These are phyloP conservation scores for Collybiopsis luxurians DNA, from an alignment of 768 basidiomycete genomes.

Conservation along the genomic window DNA sequence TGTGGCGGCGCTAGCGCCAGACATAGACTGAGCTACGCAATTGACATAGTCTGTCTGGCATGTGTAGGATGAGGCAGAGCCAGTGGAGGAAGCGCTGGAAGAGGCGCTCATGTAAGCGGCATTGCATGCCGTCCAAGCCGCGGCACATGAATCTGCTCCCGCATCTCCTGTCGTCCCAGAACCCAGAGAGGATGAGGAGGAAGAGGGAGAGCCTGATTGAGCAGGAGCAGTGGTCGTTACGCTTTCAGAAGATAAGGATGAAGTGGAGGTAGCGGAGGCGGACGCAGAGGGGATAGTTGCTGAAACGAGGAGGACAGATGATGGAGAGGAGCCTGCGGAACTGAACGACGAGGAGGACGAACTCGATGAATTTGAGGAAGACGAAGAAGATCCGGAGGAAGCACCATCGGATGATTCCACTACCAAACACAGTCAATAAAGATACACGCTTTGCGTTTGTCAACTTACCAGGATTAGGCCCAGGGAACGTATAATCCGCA, in stretches of 20 bases:
- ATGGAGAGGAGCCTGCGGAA: not conserved
- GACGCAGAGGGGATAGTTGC: not conserved
- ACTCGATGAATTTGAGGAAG: not conserved
- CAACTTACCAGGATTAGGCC: not conserved
- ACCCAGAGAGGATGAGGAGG: not conserved
- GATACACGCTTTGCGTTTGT: too few relatives aligned
- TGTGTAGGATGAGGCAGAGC: not conserved
- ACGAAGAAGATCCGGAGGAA: not conserved
- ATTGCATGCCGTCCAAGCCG: not conserved
- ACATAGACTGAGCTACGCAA: not conserved
- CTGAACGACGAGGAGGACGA: not conserved
- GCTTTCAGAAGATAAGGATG: not conserved
- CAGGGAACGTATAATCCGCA: conserved; percentile 5
- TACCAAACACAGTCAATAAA: too few relatives aligned
- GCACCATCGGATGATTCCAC: not conserved
- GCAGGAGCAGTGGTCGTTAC: not conserved
- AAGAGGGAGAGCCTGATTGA: not conserved
- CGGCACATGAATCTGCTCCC: not conserved
- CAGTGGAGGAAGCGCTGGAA: not conserved
- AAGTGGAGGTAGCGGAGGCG: not conserved
- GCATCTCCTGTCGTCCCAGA: not conserved
- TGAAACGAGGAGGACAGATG: not conserved
- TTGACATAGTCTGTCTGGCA: not conserved
- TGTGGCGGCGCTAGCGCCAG: not conserved
- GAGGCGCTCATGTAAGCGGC: not conserved